Evolutionary conservation across 2,329 filamentous ascomycete genomes (phyloP).

Genomic region (Aspergillus intermedius): DNA sequence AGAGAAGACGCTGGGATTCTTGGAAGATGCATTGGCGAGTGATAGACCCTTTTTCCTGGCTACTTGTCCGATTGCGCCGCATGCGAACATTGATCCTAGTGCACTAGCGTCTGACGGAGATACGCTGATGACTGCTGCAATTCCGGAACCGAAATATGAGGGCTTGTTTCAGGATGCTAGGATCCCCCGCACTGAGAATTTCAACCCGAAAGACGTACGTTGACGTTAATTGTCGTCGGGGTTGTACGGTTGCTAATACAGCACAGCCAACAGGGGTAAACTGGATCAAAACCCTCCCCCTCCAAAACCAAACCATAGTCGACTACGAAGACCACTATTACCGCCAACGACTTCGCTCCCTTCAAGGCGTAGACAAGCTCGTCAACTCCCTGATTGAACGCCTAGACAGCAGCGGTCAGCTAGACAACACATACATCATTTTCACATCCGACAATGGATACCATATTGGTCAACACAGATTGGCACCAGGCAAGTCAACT

Average conservation of each 20-base stretch:
- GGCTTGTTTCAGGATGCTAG: slow-evolving; percentile 52
- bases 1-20: slow-evolving; percentile 49
- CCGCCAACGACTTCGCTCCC: slow-evolving; percentile 39
- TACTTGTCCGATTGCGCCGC: slow-evolving; percentile 58
- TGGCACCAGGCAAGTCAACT: slow-evolving; percentile 51
- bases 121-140: slow-evolving; percentile 37
- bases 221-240: too few relatives aligned
- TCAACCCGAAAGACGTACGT: slow-evolving; percentile 54
- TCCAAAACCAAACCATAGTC: slow-evolving; percentile 38
- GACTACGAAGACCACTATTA: slow-evolving; percentile 47
- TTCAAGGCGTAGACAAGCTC: slow-evolving; percentile 49
- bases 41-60: slow-evolving; percentile 58
- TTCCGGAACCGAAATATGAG: slow-evolving; percentile 53
- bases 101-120: slow-evolving; percentile 1
- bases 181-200: slow-evolving; percentile 56
- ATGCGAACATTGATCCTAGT: slow-evolving; percentile 45
- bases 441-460: slow-evolving; percentile 55
- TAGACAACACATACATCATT: slow-evolving; percentile 50
- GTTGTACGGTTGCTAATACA: background rate
- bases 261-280: slow-evolving; percentile 31
- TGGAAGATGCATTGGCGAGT: slow-evolving; percentile 50
- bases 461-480: slow-evolving; percentile 51
- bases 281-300: slow-evolving; percentile 37
- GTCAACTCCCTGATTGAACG: slow-evolving; percentile 36
- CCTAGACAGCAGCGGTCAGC: slow-evolving; percentile 29